phyloP scores from a whole-genome alignment of 495 filamentous ascomycete genomes.

The Thermothielavioides terrestris region DNA sequence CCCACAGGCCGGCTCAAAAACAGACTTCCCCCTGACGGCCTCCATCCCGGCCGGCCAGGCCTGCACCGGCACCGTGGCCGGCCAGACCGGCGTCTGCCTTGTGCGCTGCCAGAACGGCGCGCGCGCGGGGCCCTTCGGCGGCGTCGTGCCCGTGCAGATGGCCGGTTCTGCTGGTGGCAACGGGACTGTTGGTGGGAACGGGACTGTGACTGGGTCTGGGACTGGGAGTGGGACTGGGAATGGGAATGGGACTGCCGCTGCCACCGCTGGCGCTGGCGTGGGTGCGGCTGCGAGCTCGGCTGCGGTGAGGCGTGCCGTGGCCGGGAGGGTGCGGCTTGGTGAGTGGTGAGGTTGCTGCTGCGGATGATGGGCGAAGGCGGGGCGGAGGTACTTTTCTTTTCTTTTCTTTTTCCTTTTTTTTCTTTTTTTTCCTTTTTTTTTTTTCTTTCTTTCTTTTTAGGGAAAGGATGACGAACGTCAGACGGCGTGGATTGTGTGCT shows the following conservation, averaged over 20 bases:
- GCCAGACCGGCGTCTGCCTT: conserved; percentile 43
- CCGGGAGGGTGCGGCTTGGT: no score
- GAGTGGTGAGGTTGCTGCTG: no score
- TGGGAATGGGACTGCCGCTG: conserved; percentile 1
- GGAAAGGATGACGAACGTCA: no score
- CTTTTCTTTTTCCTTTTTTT: no score
- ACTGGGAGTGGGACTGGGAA: neutral
- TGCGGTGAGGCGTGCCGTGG: no score
- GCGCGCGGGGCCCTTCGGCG: conserved; percentile 45
- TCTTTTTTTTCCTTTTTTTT: no score
- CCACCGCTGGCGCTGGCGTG: neutral
- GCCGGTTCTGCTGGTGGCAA: neutral
- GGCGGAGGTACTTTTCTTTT: no score
- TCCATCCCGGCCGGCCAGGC: conserved; percentile 39
- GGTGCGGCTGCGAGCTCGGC: no score
- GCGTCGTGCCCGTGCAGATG: conserved; percentile 47
- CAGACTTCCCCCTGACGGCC: conserved; percentile 37
- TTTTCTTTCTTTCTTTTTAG: no score
- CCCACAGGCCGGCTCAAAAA: conserved; percentile 22
- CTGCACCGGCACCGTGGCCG: conserved; percentile 46
- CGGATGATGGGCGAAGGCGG: no score
- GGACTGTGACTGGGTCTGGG: no score
- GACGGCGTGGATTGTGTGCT: no score
- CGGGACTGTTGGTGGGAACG: neutral
- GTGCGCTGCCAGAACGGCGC: conserved; percentile 45